These are phyloP conservation scores for Podaxis rugospora DNA, from an alignment of 768 basidiomycete genomes.

Conservation along the genomic window DNA sequence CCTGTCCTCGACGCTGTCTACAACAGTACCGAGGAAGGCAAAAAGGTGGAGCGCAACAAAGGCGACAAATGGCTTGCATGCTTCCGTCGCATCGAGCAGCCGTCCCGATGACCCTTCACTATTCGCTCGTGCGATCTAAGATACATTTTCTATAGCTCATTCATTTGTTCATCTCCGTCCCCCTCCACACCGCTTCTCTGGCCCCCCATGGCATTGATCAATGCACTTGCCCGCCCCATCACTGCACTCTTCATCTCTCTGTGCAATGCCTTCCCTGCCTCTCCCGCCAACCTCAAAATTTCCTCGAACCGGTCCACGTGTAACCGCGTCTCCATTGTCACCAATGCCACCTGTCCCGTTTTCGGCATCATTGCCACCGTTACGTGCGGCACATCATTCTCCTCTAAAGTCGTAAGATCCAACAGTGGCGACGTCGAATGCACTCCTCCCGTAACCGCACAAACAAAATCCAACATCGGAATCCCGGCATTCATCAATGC, in stretches of 20 bases:
- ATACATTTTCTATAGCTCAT: conserved; percentile 23
- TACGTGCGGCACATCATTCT: conserved; percentile 83
- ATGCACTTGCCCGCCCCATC: conserved; percentile 50
- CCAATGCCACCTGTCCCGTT: conserved; percentile 79
- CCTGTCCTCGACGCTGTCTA: conserved; percentile 79
- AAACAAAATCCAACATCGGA: conserved; percentile 86
- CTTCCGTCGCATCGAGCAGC: conserved; percentile 59
- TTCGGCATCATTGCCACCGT: conserved; percentile 90
- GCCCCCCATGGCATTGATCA: conserved; percentile 39
- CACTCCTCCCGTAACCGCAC: conserved; percentile 84
- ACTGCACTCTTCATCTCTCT: conserved; percentile 80
- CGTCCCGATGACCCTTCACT: conserved; percentile 11
- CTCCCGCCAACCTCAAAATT: conserved; percentile 72
- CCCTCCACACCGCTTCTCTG: conserved; percentile 24
- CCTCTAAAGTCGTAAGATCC: conserved; percentile 86
- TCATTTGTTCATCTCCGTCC: conserved; percentile 35
- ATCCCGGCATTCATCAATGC: conserved; percentile 90
- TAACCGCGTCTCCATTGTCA: conserved; percentile 92
- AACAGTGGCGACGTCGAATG: conserved; percentile 78
- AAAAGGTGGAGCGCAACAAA: conserved; percentile 89
- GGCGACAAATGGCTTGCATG: conserved; percentile 93
- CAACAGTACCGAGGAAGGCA: conserved; percentile 91
- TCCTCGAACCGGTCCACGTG: conserved; percentile 92
- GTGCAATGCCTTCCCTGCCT: conserved; percentile 75
- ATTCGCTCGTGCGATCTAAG: neutral